A percentile compares a stretch with the other conserved stretches of the same genome.
Conservation (phyloP, 768 basidiomycete genomes). For the Hydnomerulius pinastri region DNA sequence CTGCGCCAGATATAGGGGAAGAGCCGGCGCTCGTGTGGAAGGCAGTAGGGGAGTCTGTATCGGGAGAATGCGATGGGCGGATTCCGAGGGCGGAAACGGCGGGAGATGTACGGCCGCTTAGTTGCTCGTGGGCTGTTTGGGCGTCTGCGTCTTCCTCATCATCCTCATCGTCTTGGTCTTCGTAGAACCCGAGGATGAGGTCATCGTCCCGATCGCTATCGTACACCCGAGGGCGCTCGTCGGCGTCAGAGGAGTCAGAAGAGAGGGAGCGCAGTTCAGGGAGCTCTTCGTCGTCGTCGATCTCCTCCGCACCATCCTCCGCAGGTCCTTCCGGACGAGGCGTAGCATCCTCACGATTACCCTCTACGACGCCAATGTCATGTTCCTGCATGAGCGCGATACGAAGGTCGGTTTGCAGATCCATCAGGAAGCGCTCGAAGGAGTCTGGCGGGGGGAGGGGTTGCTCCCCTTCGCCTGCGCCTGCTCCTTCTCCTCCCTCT, state of each 20-base stretch:
- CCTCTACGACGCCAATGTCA: conserved; percentile 9
- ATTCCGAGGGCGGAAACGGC: conserved; percentile 23
- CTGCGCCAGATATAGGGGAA: not conserved
- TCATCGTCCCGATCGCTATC: conserved; percentile 27
- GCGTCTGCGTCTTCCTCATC: conserved; percentile 30
- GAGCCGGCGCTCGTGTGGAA: conserved; percentile 3
- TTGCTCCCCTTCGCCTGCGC: too few relatives aligned
- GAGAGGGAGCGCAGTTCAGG: conserved; percentile 27
- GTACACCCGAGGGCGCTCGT: conserved; percentile 12
- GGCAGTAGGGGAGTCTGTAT: conserved; percentile 6
- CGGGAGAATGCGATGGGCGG: conserved; percentile 7
- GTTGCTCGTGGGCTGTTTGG: conserved; percentile 22
- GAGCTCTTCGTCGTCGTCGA: conserved; percentile 14
- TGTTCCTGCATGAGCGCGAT: conserved; percentile 52
- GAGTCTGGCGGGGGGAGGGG: conserved; percentile 56
- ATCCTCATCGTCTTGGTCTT: conserved; percentile 29
- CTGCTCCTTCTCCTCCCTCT: conserved; percentile 16
- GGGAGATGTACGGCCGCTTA: conserved; percentile 28
- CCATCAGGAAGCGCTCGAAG: conserved; percentile 80
- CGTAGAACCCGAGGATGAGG: conserved; percentile 31
- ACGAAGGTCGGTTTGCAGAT: conserved; percentile 74
- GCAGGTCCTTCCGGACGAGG: conserved; percentile 11
- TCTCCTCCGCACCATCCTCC: conserved; percentile 18
- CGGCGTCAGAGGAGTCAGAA: conserved; percentile 27
- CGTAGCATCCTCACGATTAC: not conserved